Conservation (phyloP, 768 basidiomycete genomes). For the Suillus lakei region DNA sequence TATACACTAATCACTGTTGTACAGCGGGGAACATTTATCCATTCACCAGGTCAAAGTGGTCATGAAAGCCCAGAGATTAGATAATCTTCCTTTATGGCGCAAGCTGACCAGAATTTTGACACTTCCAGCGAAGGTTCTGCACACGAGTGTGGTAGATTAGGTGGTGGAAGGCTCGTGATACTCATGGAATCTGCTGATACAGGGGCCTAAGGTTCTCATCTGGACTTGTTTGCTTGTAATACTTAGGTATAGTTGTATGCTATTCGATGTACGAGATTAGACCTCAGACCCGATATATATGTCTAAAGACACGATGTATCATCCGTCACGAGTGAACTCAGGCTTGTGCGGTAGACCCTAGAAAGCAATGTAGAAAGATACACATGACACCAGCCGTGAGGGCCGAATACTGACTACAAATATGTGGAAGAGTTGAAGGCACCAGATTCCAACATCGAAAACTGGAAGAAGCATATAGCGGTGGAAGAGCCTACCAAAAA, state of each 20-base stretch:
- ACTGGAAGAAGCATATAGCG: background rate
- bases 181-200: background rate
- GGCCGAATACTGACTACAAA: background rate
- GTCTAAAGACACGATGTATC: background rate
- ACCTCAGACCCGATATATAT: background rate
- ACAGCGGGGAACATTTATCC: constrained; percentile 1
- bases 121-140: background rate
- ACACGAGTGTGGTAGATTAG: no score
- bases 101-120: background rate
- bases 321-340: background rate
- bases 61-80: background rate
- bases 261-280: background rate
- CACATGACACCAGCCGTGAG: background rate
- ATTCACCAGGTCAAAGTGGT: background rate
- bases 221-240: background rate
- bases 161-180: background rate
- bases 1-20: background rate
- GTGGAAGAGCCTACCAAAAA: background rate
- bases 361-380: background rate
- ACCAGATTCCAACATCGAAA: background rate
- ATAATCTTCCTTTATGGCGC: background rate
- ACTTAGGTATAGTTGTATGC: background rate
- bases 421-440: background rate
- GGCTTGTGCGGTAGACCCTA: background rate
- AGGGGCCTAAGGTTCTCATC: background rate